Percentiles rank a stretch among this genome's conserved stretches.
Conservation (phyloP, 495 filamentous ascomycete genomes). For the Podospora appendiculata region DNA sequence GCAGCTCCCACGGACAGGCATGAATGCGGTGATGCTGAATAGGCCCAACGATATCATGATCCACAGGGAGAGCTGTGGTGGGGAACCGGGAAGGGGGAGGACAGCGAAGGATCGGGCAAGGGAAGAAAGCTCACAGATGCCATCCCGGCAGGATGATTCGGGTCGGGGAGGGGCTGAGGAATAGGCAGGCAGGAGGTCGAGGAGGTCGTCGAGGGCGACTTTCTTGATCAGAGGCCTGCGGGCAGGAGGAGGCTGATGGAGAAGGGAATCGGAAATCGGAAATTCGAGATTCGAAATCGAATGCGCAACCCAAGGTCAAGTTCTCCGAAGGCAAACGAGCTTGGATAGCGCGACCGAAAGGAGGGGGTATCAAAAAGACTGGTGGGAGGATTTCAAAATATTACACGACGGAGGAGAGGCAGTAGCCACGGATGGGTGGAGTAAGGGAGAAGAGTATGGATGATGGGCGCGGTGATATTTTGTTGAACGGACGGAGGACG, state of each 20-base stretch:
- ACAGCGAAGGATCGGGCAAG: neutral
- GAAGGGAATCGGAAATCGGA: neutral
- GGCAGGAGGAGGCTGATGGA: slow-evolving; percentile 3
- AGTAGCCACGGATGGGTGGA: neutral
- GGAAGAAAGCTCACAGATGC: slow-evolving; percentile 21
- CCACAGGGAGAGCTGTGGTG: neutral
- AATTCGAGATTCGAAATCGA: slow-evolving; percentile 3
- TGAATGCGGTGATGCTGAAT: neutral
- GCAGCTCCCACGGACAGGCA: neutral
- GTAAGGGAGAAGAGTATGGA: neutral
- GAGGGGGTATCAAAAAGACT: slow-evolving; percentile 16
- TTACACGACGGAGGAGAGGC: slow-evolving; percentile 2
- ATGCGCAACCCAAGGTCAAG: slow-evolving; percentile 10
- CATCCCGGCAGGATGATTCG: slow-evolving; percentile 15
- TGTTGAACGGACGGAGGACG: slow-evolving; percentile 1
- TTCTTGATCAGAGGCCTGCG: slow-evolving; percentile 1
- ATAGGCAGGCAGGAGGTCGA: neutral
- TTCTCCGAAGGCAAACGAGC: slow-evolving; percentile 2
- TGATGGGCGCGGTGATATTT: neutral
- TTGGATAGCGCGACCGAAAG: slow-evolving; percentile 6
- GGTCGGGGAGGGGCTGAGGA: neutral
- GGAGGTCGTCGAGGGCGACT: neutral
- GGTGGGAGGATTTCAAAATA: slow-evolving; percentile 4
- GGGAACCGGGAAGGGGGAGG: neutral
- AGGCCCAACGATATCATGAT: neutral